These are phyloP conservation scores for Rhizopogon sp. DNA, from an alignment of 768 basidiomycete species.

Conservation along the genomic window DNA sequence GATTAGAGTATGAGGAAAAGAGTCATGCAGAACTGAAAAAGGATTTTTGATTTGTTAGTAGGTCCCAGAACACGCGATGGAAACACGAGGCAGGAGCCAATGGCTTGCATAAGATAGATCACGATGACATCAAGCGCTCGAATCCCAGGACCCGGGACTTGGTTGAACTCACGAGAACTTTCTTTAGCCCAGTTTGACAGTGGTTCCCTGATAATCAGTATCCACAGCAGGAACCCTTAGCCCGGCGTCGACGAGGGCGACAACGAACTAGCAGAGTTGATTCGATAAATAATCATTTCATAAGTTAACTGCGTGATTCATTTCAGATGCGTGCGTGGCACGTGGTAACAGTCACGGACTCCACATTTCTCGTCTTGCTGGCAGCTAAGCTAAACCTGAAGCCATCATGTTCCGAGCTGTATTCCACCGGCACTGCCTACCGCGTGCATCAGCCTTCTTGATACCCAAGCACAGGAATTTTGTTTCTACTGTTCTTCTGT, in stretches of 20 bases:
- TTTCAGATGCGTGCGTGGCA: background rate
- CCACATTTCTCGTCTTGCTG: background rate
- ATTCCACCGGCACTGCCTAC: conserved; percentile 12
- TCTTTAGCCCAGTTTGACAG: background rate
- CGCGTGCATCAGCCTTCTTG: background rate
- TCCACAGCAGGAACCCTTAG: conserved; percentile 3
- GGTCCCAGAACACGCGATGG: conserved; percentile 36
- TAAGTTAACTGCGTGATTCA: background rate
- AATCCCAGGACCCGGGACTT: background rate
- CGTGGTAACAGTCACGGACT: background rate
- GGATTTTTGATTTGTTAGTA: conserved; percentile 17
- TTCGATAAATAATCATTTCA: conserved; percentile 1
- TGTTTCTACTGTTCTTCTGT: conserved; percentile 53
- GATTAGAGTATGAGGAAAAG: conserved; percentile 18
- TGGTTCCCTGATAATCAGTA: conserved; percentile 5
- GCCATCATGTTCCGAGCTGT: conserved; percentile 29
- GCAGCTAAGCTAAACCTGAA: background rate
- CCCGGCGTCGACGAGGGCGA: conserved; percentile 1
- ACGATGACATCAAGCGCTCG: background rate
- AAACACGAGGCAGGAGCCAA: conserved; percentile 51
- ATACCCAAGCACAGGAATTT: conserved; percentile 25
- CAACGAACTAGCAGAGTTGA: background rate
- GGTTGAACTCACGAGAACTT: conserved; percentile 2
- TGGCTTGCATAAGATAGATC: background rate
- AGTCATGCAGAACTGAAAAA: conserved; percentile 24